Evolutionary conservation across 1,139 yeast genomes (phyloP).

Genomic region (Eremothecium cymbalariae): DNA sequence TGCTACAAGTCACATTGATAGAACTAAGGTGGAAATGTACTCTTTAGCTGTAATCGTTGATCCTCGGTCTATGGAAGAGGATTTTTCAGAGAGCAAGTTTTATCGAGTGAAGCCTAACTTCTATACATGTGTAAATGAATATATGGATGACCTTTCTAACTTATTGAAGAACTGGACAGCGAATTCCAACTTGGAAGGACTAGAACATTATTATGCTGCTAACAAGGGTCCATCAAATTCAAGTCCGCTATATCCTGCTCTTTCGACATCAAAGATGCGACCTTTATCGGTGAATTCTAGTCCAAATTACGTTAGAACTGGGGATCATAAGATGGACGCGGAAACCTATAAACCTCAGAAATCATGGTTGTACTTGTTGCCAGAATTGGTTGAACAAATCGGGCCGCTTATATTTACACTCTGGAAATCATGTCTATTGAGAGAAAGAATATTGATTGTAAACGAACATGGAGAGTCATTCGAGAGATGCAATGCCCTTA

Average conservation of each 20-base stretch:
- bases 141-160: slow-evolving; percentile 40
- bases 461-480: slow-evolving; percentile 36
- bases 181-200: slow-evolving; percentile 15
- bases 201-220: slow-evolving; percentile 32
- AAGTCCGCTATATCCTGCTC: no score
- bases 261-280: no score
- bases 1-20: slow-evolving; percentile 31
- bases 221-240: slow-evolving; percentile 16
- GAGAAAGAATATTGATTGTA: slow-evolving; percentile 55
- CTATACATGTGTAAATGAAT: slow-evolving; percentile 52
- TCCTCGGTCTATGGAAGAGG: slow-evolving; percentile 22
- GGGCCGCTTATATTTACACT: slow-evolving; percentile 70
- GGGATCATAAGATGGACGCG: background rate
- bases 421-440: slow-evolving; percentile 59
- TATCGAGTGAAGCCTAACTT: slow-evolving; percentile 46
- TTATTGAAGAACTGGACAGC: slow-evolving; percentile 33
- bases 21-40: slow-evolving; percentile 54
- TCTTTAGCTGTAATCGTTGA: slow-evolving; percentile 58
- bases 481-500: slow-evolving; percentile 39
- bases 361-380: slow-evolving; percentile 2
- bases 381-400: slow-evolving; percentile 27
- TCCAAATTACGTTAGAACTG: no score
- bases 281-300: no score
- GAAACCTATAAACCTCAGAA: background rate
- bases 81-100: slow-evolving; percentile 14